A percentile compares a stretch with the other conserved stretches of the same genome.
Conservation (phyloP, 768 basidiomycete genomes). For the Pleurotus giganteus region DNA sequence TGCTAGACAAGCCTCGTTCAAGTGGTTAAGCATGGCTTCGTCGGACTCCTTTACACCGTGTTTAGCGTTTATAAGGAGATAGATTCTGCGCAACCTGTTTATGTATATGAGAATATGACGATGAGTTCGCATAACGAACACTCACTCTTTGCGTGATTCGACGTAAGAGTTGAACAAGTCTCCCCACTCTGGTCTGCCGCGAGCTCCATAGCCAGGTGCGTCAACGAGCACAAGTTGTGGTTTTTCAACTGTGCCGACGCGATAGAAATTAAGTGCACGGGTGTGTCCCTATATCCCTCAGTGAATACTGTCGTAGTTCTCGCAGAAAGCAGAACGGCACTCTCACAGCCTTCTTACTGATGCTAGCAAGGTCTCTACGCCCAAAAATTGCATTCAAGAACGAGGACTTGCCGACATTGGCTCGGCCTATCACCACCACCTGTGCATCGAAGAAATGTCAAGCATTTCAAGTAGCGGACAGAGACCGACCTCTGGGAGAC, state of each 20-base stretch:
- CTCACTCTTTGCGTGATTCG: slow-evolving; percentile 34
- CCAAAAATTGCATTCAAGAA: slow-evolving; percentile 68
- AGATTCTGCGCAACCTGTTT: slow-evolving; percentile 64
- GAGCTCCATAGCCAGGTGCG: slow-evolving; percentile 75
- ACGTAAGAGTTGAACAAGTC: slow-evolving; percentile 65
- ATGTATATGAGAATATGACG: slow-evolving; percentile 5
- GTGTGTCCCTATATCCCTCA: slow-evolving; percentile 59
- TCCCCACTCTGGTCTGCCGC: slow-evolving; percentile 79
- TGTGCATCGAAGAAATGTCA: slow-evolving; percentile 18
- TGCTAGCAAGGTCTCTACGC: slow-evolving; percentile 52
- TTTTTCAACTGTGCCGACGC: slow-evolving; percentile 51
- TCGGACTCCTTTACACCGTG: slow-evolving; percentile 61
- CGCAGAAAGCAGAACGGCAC: not conserved
- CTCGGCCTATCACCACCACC: slow-evolving; percentile 65
- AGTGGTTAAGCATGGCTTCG: slow-evolving; percentile 55
- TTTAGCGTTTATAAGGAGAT: slow-evolving; percentile 67
- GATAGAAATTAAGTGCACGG: slow-evolving; percentile 67
- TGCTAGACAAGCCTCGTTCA: slow-evolving; percentile 38
- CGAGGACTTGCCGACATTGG: slow-evolving; percentile 77
- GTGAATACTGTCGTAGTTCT: not conserved
- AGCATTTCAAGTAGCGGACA: not conserved
- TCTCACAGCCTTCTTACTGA: slow-evolving; percentile 70
- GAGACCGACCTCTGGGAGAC: slow-evolving; percentile 40
- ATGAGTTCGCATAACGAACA: not conserved
- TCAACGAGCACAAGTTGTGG: slow-evolving; percentile 71